Conservation (phyloP, 495 filamentous ascomycete species). For the Penicillium argentinense region DNA sequence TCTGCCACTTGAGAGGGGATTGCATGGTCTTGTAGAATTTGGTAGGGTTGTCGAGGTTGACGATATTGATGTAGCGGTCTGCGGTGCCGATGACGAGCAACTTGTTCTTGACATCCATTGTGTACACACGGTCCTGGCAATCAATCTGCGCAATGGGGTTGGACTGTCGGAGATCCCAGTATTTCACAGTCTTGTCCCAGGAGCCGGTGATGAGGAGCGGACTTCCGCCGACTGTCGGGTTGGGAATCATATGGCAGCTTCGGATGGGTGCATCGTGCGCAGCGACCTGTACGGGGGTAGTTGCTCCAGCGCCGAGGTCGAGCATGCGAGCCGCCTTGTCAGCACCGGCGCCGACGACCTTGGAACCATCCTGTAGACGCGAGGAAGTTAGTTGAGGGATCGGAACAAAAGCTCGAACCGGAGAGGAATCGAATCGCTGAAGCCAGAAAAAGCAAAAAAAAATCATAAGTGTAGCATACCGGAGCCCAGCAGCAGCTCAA, state of each 20-base stretch:
- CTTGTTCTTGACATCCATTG: conserved; percentile 77
- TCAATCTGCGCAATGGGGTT: conserved; percentile 62
- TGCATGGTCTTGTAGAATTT: conserved; percentile 81
- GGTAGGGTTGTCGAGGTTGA: conserved; percentile 75
- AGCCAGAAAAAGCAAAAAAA: background rate
- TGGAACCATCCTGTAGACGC: conserved; percentile 58
- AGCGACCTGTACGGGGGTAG: conserved; percentile 61
- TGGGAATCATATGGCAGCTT: conserved; percentile 71
- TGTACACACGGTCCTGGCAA: conserved; percentile 81
- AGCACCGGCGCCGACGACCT: conserved; percentile 79
- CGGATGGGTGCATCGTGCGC: conserved; percentile 79
- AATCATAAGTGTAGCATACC: conserved; percentile 50
- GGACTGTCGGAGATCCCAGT: conserved; percentile 81
- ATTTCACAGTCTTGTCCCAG: conserved; percentile 96
- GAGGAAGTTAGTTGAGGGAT: conserved; percentile 6
- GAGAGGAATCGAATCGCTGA: background rate
- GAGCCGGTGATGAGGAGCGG: conserved; percentile 81
- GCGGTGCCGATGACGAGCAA: conserved; percentile 82
- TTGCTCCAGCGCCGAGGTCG: conserved; percentile 62
- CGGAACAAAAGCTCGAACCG: background rate
- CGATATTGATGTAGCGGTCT: conserved; percentile 83
- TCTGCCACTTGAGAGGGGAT: conserved; percentile 87
- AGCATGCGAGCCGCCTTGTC: conserved; percentile 81
- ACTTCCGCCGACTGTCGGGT: conserved; percentile 47
- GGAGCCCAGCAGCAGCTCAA: conserved; percentile 80